Conservation (phyloP, 1,139 yeast species). For the Taphrina deformans region DNA sequence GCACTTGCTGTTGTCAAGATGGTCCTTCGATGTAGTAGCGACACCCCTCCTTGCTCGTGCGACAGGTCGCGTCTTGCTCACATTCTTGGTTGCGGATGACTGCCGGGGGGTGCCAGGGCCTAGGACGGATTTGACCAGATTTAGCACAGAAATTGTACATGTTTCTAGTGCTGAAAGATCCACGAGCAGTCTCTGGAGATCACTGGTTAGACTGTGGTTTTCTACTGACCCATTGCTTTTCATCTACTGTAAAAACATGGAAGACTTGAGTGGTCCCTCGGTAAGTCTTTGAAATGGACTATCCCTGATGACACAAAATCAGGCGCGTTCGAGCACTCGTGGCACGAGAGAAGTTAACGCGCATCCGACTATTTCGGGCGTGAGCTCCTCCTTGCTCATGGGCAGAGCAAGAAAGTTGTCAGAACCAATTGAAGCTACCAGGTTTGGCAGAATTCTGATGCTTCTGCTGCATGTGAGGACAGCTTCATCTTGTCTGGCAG, state of each 20-base stretch:
- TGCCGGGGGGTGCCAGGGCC: neutral
- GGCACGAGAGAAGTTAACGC: neutral
- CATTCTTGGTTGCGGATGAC: neutral
- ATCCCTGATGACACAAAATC: neutral
- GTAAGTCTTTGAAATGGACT: no score
- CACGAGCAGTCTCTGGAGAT: neutral
- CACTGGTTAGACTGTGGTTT: neutral
- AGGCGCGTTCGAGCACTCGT: neutral
- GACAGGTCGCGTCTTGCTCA: neutral
- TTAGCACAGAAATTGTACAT: constrained; percentile 5
- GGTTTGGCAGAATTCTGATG: no score
- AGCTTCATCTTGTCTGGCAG: no score
- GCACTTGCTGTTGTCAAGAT: neutral
- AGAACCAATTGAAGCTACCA: no score
- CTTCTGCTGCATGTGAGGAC: no score
- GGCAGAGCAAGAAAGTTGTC: no score
- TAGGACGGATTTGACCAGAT: constrained; percentile 5
- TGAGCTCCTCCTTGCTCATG: no score
- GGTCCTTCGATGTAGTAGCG: neutral
- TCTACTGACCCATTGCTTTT: neutral
- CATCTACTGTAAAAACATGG: constrained; percentile 8
- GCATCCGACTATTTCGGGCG: no score
- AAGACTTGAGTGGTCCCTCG: no score
- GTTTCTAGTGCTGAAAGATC: constrained; percentile 18
- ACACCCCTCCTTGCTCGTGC: neutral